Conservation (phyloP, 129 eudicot genomes). For the Pittosporum tobira region DNA sequence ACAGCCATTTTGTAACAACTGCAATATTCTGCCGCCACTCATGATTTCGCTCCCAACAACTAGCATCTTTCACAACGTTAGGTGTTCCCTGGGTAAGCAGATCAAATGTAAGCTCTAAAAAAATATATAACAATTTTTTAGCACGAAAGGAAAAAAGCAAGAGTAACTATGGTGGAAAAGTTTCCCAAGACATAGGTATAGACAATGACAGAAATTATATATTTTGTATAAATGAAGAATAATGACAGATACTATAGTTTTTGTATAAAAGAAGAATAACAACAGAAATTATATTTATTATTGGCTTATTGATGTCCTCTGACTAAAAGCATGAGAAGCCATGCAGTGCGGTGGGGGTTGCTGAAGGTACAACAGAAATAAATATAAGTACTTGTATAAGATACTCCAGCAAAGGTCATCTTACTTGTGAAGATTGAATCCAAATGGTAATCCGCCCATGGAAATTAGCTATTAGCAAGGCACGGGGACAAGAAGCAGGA, state of each 20-base stretch:
- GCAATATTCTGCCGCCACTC: slow-evolving; percentile 99
- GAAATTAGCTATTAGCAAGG: slow-evolving; percentile 76
- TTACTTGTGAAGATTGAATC: slow-evolving; percentile 81
- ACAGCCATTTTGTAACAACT: slow-evolving; percentile 94
- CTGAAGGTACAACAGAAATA: neutral
- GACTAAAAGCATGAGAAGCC: neutral
- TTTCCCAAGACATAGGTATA: no score
- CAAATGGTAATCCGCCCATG: slow-evolving; percentile 83
- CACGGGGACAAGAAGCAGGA: slow-evolving; percentile 87
- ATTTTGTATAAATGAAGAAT: no score
- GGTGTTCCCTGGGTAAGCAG: slow-evolving; percentile 46
- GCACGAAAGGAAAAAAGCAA: no score
- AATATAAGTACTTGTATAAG: neutral
- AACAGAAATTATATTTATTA: neutral
- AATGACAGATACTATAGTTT: no score
- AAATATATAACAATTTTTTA: no score
- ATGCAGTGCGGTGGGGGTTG: neutral
- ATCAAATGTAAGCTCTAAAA: neutral
- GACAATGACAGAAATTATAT: no score
- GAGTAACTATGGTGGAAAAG: no score
- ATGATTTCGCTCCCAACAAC: slow-evolving; percentile 87
- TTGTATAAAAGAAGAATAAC: slow-evolving; percentile 5
- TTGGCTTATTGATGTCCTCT: neutral
- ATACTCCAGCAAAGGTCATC: slow-evolving; percentile 12
- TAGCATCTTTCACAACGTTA: slow-evolving; percentile 78